phyloP scores from a whole-genome alignment of 2,329 filamentous ascomycete genomes.

The Ceratocystis cacaofunesta region DNA sequence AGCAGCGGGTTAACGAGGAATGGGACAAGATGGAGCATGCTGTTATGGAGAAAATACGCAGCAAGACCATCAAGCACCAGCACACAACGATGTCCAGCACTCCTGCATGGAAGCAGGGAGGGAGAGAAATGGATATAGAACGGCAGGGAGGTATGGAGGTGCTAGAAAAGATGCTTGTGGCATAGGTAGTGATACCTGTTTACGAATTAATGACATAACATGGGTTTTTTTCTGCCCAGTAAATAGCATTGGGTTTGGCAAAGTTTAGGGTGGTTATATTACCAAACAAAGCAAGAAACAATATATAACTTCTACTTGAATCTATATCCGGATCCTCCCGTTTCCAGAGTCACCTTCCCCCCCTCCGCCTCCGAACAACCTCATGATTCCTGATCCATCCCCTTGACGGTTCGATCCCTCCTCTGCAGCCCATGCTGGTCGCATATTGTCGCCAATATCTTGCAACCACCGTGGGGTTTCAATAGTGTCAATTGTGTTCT shows the following conservation, averaged over 20 bases:
- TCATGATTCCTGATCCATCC: constrained; percentile 32
- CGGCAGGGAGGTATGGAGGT: constrained; percentile 28
- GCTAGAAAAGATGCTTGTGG: neutral
- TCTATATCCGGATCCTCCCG: constrained; percentile 25
- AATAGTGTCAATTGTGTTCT: constrained; percentile 78
- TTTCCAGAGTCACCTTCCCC: constrained; percentile 24
- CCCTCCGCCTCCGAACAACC: constrained; percentile 37
- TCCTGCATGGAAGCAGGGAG: constrained; percentile 41
- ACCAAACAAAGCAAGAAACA: neutral
- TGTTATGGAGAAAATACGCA: constrained; percentile 41
- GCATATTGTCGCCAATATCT: constrained; percentile 40
- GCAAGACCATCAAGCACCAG: constrained; percentile 35
- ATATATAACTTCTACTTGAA: neutral
- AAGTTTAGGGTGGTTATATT: neutral
- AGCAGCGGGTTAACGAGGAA: constrained; percentile 37
- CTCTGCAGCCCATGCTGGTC: constrained; percentile 64
- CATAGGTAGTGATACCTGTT: neutral
- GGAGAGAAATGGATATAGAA: constrained; percentile 19
- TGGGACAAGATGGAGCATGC: constrained; percentile 43
- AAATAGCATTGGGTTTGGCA: neutral
- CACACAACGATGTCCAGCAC: constrained; percentile 40
- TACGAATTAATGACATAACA: neutral
- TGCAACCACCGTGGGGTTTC: constrained; percentile 72
- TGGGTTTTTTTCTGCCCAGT: neutral
- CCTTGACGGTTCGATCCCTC: constrained; percentile 27